These are phyloP conservation scores for Neofusicoccum laricinum DNA, from an alignment of 2,329 filamentous ascomycete species.

Conservation along the genomic window DNA sequence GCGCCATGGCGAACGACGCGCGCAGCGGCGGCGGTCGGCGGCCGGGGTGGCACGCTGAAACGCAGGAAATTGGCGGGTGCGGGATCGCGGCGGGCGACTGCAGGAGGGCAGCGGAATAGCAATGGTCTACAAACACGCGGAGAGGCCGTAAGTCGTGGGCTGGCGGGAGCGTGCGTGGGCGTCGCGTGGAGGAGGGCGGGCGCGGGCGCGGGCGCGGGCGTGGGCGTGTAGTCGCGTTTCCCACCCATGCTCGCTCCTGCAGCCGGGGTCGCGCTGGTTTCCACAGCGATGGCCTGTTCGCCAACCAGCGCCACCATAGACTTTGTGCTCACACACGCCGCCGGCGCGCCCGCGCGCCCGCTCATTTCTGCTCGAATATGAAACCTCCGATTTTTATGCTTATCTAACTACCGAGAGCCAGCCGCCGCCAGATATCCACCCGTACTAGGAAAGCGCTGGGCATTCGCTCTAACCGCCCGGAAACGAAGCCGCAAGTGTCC, in stretches of 20 bases:
- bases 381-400: conserved; percentile 4
- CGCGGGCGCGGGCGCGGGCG: neutral
- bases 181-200: neutral
- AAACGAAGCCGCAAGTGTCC: neutral
- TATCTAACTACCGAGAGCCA: conserved; percentile 15
- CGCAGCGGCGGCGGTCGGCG: neutral
- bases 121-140: neutral
- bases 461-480: conserved; percentile 9
- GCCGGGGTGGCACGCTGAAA: neutral
- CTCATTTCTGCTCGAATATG: neutral
- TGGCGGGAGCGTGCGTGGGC: neutral
- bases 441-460: conserved; percentile 1
- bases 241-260: neutral
- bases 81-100: neutral
- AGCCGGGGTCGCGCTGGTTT: neutral
- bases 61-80: neutral
- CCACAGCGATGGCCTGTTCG: conserved; percentile 2
- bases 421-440: conserved; percentile 5
- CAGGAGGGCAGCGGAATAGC: neutral
- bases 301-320: neutral
- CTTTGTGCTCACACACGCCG: neutral
- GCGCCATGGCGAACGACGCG: conserved; percentile 2
- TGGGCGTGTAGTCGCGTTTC: conserved; percentile 7
- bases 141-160: conserved; percentile 8
- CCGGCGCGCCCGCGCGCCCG: neutral